Conservation (phyloP, 2,329 filamentous ascomycete genomes). For the Penicillium sp. region DNA sequence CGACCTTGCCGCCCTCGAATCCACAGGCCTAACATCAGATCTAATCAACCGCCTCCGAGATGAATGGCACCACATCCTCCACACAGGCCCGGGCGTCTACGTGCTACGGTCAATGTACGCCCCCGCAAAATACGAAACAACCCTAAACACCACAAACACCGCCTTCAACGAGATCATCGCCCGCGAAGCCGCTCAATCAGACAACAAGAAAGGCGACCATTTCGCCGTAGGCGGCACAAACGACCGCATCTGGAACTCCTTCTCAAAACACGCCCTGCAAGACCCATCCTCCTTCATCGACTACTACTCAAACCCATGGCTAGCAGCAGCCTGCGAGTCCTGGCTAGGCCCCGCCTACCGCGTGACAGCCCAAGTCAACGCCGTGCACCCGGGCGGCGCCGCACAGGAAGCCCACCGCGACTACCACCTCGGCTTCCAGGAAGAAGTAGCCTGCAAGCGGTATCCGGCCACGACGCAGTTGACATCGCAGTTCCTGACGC, state of each 20-base stretch:
- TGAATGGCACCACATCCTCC: conserved; percentile 59
- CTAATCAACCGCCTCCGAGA: conserved; percentile 51
- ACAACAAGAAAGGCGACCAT: conserved; percentile 53
- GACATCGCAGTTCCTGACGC: conserved; percentile 56
- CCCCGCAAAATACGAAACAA: conserved; percentile 29
- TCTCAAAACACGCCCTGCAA: conserved; percentile 57
- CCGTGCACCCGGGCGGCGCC: conserved; percentile 57
- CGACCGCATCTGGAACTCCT: conserved; percentile 64
- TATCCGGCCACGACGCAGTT: conserved; percentile 55
- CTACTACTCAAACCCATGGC: conserved; percentile 62
- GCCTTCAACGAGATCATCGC: conserved; percentile 52
- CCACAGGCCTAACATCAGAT: conserved; percentile 22
- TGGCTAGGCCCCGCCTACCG: conserved; percentile 62
- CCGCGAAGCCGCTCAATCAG: conserved; percentile 38
- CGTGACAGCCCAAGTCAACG: conserved; percentile 61
- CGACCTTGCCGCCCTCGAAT: conserved; percentile 42
- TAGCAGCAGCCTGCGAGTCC: conserved; percentile 51
- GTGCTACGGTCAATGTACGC: conserved; percentile 54
- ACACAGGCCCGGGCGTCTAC: conserved; percentile 58
- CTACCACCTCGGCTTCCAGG: conserved; percentile 64
- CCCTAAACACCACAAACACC: conserved; percentile 49
- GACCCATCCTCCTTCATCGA: conserved; percentile 53
- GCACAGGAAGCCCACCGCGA: conserved; percentile 60
- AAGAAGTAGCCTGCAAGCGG: conserved; percentile 42
- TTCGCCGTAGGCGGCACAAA: conserved; percentile 58